Conservation (phyloP, 208 protist genomes). For the Phytomonas francai region DNA sequence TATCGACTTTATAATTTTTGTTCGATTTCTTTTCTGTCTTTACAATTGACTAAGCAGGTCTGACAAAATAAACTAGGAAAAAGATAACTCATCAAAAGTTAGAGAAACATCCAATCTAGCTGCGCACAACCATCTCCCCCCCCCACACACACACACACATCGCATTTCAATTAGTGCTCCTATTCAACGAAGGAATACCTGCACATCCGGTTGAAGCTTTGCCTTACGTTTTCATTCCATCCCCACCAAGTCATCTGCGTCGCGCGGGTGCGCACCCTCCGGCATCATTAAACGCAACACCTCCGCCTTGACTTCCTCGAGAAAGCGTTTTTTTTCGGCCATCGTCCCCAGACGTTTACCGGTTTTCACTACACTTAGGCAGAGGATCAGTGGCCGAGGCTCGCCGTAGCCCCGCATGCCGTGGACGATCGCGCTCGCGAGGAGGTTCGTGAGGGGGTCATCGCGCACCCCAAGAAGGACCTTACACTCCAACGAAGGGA, state of each 20-base stretch:
- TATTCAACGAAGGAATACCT: not conserved
- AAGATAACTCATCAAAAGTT: not conserved
- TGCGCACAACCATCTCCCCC: not conserved
- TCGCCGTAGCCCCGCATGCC: slow-evolving; percentile 24
- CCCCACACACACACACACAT: slow-evolving; percentile 7
- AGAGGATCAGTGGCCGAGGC: slow-evolving; percentile 44
- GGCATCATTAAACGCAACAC: not conserved
- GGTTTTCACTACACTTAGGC: slow-evolving; percentile 47
- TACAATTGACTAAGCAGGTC: not conserved
- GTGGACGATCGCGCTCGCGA: slow-evolving; percentile 46
- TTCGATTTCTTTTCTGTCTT: slow-evolving; percentile 8
- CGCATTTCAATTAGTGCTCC: not conserved
- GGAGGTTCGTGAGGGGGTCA: slow-evolving; percentile 67
- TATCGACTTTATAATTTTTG: slow-evolving; percentile 13
- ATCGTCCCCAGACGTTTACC: slow-evolving; percentile 29
- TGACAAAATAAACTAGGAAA: not conserved
- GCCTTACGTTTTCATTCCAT: not conserved
- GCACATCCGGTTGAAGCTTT: not conserved
- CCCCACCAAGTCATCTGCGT: too few relatives aligned
- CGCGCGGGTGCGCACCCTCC: too few relatives aligned
- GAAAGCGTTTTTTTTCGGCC: slow-evolving; percentile 27
- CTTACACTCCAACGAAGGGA: slow-evolving; percentile 33
- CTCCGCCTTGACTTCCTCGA: slow-evolving; percentile 15
- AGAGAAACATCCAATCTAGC: not conserved
- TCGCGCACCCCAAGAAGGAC: slow-evolving; percentile 72